Base-by-base conservation (phyloP, 768 basidiomycete species). In the Tylopilus rubrobrunneus region DNA sequence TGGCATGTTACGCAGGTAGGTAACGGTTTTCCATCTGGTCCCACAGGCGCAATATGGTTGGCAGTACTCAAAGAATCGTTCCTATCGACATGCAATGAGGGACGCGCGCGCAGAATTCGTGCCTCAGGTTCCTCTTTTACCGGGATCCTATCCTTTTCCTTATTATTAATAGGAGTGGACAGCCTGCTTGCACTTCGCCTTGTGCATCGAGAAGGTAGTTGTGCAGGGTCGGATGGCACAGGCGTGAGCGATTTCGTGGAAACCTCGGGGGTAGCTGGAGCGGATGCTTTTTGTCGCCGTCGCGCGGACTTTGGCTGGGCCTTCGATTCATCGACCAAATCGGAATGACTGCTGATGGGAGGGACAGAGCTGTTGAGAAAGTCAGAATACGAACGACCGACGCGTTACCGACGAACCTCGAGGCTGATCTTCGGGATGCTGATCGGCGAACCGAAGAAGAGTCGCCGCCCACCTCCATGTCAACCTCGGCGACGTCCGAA, bases 1-100 rank as follows among this genome's bases (percentile, higher is more conserved):
- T 71, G 73, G 68, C 88, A 90, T 25, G 85, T 90, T 63, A 76
- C 71, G 57, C 88, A 91, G n/a, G 72, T 81, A 45, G 89, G 88
- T 29, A 89, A 69, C 17, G 76, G 78, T 64, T 81, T 83, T 27
- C 87, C 87, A 63, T 87, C 85, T 47, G 79, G 72, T 29, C 84
- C 87, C 56, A 77, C 69, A 5, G 78, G 83, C 17, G 75, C 68
- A 39, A 77, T 74, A 42, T 72, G 68, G 57, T 73, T 75, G n/a
- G 65, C 59, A 44, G 73, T 73, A 63, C 76, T 74, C 49, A 62
- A 59, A 19, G 62, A 59, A 43, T 78, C 79, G 34, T 66, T 59
- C 44, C 65, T 65, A 57, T 67, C 69, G 14, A 70, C 61, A 46
- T 67, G 64, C 23, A 76, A 67, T 25, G 66, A 64, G 45, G 76